Conservation (phyloP, 352 stramenopile species). For the Phytophthora melonis region DNA sequence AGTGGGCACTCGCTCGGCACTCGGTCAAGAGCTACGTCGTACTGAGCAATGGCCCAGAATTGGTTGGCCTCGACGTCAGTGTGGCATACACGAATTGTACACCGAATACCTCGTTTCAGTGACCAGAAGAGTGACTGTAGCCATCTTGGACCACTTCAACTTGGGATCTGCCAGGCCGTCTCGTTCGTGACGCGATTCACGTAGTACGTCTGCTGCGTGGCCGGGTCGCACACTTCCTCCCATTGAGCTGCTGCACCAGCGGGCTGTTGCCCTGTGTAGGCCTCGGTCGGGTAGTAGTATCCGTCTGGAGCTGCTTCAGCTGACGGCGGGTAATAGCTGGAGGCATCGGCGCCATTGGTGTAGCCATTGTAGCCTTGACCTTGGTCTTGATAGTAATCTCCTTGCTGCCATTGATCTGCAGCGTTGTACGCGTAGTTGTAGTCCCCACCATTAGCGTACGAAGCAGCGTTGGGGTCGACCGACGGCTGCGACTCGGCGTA, state of each 20-base stretch:
- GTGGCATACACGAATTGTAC: neutral
- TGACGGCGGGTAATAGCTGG: neutral
- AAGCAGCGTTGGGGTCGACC: conserved; percentile 14
- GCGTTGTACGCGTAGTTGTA: neutral
- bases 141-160: conserved; percentile 19
- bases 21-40: neutral
- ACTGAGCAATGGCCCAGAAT: conserved; percentile 30
- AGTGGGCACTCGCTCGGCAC: neutral
- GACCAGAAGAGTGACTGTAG: conserved; percentile 6
- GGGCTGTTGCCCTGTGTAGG: neutral
- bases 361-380: too few relatives aligned
- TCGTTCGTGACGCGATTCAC: conserved; percentile 71
- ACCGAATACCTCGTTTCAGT: neutral
- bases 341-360: neutral
- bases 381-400: conserved; percentile 7
- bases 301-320: neutral
- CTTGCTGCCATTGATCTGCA: conserved; percentile 19
- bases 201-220: conserved; percentile 64
- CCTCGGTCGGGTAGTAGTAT: neutral
- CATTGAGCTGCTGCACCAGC: conserved; percentile 29
- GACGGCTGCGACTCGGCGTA: conserved; percentile 7
- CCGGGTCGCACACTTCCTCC: conserved; percentile 76
- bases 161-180: conserved; percentile 60
- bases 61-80: conserved; percentile 29
- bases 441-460: conserved; percentile 1